A percentile compares a stretch with the other conserved stretches of the same genome.
Evolutionary conservation across 1,284 basidiomycete species (phyloP).

Genomic region (Marasmius sp.): DNA sequence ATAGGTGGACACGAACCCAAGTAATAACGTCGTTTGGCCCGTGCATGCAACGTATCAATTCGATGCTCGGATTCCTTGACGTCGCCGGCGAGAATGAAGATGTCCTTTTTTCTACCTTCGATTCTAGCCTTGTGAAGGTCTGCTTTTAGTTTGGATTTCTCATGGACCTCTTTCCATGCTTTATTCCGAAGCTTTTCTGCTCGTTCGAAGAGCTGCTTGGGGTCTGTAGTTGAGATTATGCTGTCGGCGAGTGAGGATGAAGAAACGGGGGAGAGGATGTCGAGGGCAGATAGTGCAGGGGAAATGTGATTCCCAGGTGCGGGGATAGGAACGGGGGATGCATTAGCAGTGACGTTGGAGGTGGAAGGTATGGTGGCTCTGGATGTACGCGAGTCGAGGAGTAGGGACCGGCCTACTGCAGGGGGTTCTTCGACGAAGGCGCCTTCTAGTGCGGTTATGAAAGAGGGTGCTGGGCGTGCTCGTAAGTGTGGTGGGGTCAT

Average conservation of each 20-base stretch:
- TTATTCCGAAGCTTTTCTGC: slow-evolving; percentile 37
- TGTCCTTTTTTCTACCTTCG: slow-evolving; percentile 33
- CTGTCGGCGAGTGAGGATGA: slow-evolving; percentile 20
- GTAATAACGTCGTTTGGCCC: slow-evolving; percentile 41
- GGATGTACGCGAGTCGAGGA: neutral
- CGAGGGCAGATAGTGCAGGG: slow-evolving; percentile 2
- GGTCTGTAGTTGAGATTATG: slow-evolving; percentile 32
- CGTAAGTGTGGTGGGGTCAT: slow-evolving; percentile 2
- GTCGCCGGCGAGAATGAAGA: slow-evolving; percentile 35
- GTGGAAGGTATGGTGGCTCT: neutral
- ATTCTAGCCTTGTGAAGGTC: slow-evolving; percentile 29
- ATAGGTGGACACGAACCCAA: slow-evolving; percentile 29
- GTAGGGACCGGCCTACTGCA: neutral
- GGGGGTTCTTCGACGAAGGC: neutral
- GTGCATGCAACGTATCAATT: slow-evolving; percentile 35
- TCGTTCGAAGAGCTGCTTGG: slow-evolving; percentile 26
- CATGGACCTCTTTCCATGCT: slow-evolving; percentile 35
- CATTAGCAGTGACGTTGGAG: neutral
- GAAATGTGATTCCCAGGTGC: neutral
- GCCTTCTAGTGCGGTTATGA: neutral
- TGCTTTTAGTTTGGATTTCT: slow-evolving; percentile 25
- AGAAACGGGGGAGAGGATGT: neutral
- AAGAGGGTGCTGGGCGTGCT: neutral
- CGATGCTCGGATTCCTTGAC: slow-evolving; percentile 32
- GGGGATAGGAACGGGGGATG: slow-evolving; percentile 19